These are phyloP conservation scores for Penstemon davidsonii DNA, from an alignment of 257 asterid species.

Conservation along the genomic window DNA sequence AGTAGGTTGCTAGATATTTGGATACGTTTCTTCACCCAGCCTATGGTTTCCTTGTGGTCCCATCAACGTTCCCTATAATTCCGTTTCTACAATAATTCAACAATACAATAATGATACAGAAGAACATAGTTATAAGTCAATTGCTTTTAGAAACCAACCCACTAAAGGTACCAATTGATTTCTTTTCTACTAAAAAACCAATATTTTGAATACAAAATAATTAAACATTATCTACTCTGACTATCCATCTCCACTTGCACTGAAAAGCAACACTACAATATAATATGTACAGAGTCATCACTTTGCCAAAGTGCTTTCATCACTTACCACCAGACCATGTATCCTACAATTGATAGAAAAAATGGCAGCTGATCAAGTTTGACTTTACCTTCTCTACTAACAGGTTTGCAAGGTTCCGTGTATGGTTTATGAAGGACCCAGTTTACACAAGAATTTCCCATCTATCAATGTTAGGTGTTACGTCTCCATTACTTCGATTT, in stretches of 20 bases:
- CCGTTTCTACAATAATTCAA: conserved; percentile 30
- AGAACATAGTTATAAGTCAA: conserved; percentile 35
- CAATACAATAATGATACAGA: conserved; percentile 34
- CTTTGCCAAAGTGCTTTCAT: conserved; percentile 57
- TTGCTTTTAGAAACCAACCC: conserved; percentile 36
- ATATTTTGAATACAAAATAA: conserved; percentile 38
- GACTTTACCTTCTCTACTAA: conserved; percentile 45
- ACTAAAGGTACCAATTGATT: conserved; percentile 30
- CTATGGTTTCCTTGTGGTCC: not conserved
- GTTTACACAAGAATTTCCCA: too few species aligned
- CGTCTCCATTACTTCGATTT: conserved; percentile 38
- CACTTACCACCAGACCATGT: conserved; percentile 44
- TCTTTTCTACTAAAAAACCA: conserved; percentile 37
- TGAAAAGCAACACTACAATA: conserved; percentile 37
- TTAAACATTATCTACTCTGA: conserved; percentile 39
- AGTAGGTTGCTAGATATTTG: not conserved
- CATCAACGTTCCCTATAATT: not conserved
- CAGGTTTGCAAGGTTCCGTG: too few species aligned
- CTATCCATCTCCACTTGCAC: conserved; percentile 39
- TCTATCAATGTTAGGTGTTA: conserved; percentile 10
- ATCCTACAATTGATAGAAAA: conserved; percentile 54
- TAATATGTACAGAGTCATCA: conserved; percentile 39
- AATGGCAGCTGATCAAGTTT: conserved; percentile 47
- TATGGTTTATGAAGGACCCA: too few species aligned
- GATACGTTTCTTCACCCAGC: not conserved